Base-by-base conservation (phyloP, 345 rosid species). In the Moricandia moricandioides region DNA sequence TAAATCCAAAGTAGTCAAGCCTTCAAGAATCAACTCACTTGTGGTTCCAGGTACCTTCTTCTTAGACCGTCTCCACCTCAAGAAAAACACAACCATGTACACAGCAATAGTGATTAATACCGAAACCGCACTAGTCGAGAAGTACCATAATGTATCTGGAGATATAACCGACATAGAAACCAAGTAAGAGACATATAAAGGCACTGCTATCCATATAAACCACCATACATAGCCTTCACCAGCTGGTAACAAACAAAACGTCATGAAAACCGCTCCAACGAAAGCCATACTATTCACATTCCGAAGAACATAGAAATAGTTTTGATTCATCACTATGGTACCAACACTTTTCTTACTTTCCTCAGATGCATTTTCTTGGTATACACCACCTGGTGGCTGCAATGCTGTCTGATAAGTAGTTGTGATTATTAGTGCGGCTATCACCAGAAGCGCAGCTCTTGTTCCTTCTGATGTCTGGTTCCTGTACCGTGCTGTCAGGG, bases 371-470 rank as follows among this genome's bases (percentile, higher is more conserved):
- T 49, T 39, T 56, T 59, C 75, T 51, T 71, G 74, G 54, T 73
- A 70, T 47, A 81, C 67, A 18, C 80, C 83, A 2, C 78, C 81
- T 56, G 78, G 68, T 18, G 84, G 83, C 60, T 65, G 68, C 30
- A 84, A 72, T 2, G 78, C 72, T 4, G 82, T 72, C 33, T 70
- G 73, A 34, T 65, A 82, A 5, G 84, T 78, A 9, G 83, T 62
- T 9, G 84, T 70, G n/a, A 82, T 78, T 35, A 78, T 81, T 40
- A 82, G 8, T 7, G 81, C 69, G 0, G 71, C 65, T 35, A 78
- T 81, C 54, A 82, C 82, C 11, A 82, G 72, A 24, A 84, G 65
- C 0, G 71, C 63, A 14, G 55, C 74, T 1, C 81, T 55, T 26
- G 43, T 45, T 29, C 74, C 76, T n/a, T 70, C 27, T n/a, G 84